A percentile compares a stretch with the other conserved stretches of the same genome.
phyloP scores from a whole-genome alignment of 2,329 filamentous ascomycete genomes.

The Coniochaeta hoffmannii region DNA sequence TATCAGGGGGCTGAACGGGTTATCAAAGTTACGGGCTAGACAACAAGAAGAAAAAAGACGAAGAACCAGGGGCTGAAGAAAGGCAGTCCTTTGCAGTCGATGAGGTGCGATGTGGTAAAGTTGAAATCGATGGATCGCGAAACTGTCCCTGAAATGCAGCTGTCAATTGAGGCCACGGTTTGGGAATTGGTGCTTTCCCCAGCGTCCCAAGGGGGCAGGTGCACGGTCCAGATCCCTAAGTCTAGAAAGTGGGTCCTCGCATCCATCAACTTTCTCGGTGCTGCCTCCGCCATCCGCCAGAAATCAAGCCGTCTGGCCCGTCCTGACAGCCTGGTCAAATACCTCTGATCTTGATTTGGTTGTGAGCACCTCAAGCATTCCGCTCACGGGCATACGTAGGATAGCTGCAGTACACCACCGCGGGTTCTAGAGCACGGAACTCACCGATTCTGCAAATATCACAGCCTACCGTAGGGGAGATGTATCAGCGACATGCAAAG shows the following conservation, averaged over 20 bases:
- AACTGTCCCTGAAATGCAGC: conserved; percentile 19
- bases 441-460: too few species aligned
- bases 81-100: conserved; percentile 10
- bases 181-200: conserved; percentile 14
- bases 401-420: too few species aligned
- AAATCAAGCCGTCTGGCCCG: too few species aligned
- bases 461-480: too few species aligned
- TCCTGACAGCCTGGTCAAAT: too few species aligned
- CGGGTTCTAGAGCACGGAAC: too few species aligned
- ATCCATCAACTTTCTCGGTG: not conserved
- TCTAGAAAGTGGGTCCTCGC: not conserved
- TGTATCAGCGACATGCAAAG: too few species aligned
- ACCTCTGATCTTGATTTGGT: too few species aligned
- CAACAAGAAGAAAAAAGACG: conserved; percentile 10
- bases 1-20: not conserved
- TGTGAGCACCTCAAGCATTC: too few species aligned
- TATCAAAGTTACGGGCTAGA: conserved; percentile 6
- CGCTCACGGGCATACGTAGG: too few species aligned
- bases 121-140: conserved; percentile 29
- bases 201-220: conserved; percentile 1
- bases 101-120: conserved; percentile 8
- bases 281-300: not conserved
- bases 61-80: conserved; percentile 12
- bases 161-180: conserved; percentile 32
- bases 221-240: conserved; percentile 1